A percentile compares a stretch with the other conserved stretches of the same genome.
phyloP scores from a whole-genome alignment of 2,329 filamentous ascomycete genomes.

The Echinosphaeria canescens region DNA sequence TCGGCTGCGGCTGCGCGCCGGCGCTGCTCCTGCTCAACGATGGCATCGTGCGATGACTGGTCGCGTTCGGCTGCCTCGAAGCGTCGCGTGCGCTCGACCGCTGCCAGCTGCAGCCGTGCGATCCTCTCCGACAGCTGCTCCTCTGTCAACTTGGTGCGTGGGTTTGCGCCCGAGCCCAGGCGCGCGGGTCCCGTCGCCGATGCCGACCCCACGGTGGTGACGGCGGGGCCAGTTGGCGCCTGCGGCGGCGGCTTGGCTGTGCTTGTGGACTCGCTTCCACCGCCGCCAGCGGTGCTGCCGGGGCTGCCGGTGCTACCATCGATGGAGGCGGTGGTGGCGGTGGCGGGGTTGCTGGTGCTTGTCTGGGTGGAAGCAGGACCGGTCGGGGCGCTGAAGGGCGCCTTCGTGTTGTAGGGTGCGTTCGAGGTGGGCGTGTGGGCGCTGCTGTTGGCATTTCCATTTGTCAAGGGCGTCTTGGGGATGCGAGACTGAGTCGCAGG shows the following conservation, averaged over 20 bases:
- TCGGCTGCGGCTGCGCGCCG: conserved; percentile 29
- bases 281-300: conserved; percentile 2
- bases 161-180: conserved; percentile 31
- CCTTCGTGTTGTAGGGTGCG: too few species aligned
- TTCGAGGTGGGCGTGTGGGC: too few species aligned
- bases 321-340: conserved; percentile 1
- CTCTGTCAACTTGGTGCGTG: conserved; percentile 36
- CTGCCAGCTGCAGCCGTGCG: conserved; percentile 35
- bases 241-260: too few species aligned
- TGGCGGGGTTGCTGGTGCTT: neutral
- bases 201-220: conserved; percentile 9
- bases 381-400: neutral
- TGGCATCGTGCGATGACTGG: conserved; percentile 28
- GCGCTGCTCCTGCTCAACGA: conserved; percentile 30
- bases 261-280: too few species aligned
- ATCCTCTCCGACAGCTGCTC: conserved; percentile 34
- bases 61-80: conserved; percentile 36
- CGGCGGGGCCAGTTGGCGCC: conserved; percentile 1
- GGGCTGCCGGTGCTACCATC: conserved; percentile 6
- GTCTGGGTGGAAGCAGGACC: conserved; percentile 1
- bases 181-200: conserved; percentile 16
- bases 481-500: conserved; percentile 5
- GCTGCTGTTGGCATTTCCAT: too few species aligned
- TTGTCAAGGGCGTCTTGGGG: too few species aligned
- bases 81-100: conserved; percentile 33